Percentiles rank a stretch among this genome's conserved stretches.
Evolutionary conservation across 1,284 basidiomycete genomes (phyloP).

Genomic region (Microbotryum silenes-acaulis): DNA sequence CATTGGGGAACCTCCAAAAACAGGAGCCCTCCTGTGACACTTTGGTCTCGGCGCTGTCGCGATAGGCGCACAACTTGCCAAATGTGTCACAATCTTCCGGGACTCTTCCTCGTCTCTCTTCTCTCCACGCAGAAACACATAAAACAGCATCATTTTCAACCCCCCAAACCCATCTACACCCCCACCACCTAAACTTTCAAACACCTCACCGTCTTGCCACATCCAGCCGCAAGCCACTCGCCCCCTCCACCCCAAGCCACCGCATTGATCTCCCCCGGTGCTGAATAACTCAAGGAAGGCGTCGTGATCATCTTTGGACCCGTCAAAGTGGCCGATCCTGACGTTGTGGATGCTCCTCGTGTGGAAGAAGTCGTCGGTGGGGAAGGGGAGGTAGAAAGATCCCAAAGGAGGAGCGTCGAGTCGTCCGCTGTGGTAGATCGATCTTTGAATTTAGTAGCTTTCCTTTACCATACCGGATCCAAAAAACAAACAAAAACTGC

Average conservation of each 20-base stretch:
- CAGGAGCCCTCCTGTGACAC: too few species aligned
- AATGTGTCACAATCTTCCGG: too few species aligned
- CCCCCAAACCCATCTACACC: too few species aligned
- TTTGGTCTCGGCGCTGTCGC: too few species aligned
- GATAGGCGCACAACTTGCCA: too few species aligned
- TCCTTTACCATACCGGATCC: too few species aligned
- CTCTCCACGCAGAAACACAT: too few species aligned
- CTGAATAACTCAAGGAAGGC: conserved; percentile 74
- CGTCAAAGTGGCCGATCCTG: conserved; percentile 12
- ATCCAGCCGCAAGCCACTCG: conserved; percentile 84
- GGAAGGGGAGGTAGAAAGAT: conserved; percentile 46
- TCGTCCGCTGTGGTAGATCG: conserved; percentile 60
- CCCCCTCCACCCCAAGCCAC: conserved; percentile 64
- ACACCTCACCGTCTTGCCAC: conserved; percentile 66
- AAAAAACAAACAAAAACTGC: too few species aligned
- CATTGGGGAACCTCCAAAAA: too few species aligned
- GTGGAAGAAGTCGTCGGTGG: conserved; percentile 48
- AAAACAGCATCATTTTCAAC: too few species aligned
- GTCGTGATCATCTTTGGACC: conserved; percentile 49
- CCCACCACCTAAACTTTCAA: neutral
- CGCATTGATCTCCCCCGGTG: conserved; percentile 70
- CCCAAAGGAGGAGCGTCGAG: conserved; percentile 82
- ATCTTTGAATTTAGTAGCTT: neutral
- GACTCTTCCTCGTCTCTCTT: too few species aligned
- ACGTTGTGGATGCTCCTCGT: conserved; percentile 42